Evolutionary conservation across 768 basidiomycete genomes (phyloP), one percentile per base, ranked within the genome.

Genomic region (Hygrocybe coccinea): DNA sequence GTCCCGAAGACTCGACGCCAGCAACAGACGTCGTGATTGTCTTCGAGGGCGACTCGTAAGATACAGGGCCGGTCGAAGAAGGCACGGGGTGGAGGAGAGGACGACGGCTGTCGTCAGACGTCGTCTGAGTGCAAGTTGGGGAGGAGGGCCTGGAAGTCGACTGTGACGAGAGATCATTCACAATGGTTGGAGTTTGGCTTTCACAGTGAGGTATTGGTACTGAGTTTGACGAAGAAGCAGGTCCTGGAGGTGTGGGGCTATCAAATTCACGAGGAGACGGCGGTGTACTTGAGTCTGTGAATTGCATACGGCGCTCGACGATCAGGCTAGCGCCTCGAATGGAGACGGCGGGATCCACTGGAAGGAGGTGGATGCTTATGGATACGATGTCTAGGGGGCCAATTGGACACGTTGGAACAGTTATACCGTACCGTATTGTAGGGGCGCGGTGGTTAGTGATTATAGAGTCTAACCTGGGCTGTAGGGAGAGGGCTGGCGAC

Each of bases 371-470:
- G 56, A 91, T 72, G 12, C 82, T 78, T 55, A 88, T 77, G 52
- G 87, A 79, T 25, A 91, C 76, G 35, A 87, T 76, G 67, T 91
- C 89, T 44, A 81, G 74, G 22, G 89, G 89, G 19, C 87, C 89
- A 50, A 89, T 76, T 6, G 88, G 79, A 39, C 72, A 62, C 19
- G 76, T 71, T 25, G 88, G 86, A 0, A 76, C 62, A 57, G 79
- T 74, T 46, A 89, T 64, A 47, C 74, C 74, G 66, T 88, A 91
- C 51, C 79, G 80, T 64, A 89, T 72, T 46, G 77, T 67, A 5
- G 83, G 80, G 1, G 79, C 76, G 55, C 80, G 81, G 29, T 80
- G 78, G 61, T 85, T 85, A 55, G 65, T 73, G n/a, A 76, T 81
- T 38, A 72, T 66, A 11, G 71, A 69, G 51, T 72, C 64, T 56